Evolutionary conservation across 2,329 filamentous ascomycete genomes (phyloP).

Genomic region (Amylocarpus encephaloides): DNA sequence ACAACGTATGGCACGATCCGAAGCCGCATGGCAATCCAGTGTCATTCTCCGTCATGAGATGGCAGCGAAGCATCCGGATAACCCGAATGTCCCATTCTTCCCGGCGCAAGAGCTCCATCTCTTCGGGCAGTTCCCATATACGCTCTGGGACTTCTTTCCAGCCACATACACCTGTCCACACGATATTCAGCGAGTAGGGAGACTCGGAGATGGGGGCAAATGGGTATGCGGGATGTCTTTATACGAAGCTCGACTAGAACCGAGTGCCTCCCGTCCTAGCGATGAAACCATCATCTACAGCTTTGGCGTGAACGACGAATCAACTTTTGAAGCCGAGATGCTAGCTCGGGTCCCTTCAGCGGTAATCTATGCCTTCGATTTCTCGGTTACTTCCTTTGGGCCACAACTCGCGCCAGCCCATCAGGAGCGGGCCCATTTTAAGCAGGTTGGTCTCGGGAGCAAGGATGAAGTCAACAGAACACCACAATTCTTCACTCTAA

Average conservation of each 20-base stretch:
- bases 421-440: constrained; percentile 30
- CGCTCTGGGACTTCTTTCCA: constrained; percentile 37
- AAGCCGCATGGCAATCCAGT: constrained; percentile 19
- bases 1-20: constrained; percentile 23
- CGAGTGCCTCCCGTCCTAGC: constrained; percentile 13
- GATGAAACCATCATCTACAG: constrained; percentile 32
- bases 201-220: constrained; percentile 38
- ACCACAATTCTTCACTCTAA: constrained; percentile 34
- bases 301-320: constrained; percentile 35
- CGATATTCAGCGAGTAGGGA: constrained; percentile 36
- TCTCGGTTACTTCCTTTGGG: constrained; percentile 32
- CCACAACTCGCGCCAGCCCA: constrained; percentile 13
- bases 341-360: constrained; percentile 33
- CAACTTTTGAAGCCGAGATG: constrained; percentile 36
- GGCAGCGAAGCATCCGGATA: constrained; percentile 15
- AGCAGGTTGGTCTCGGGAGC: constrained; percentile 30
- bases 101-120: constrained; percentile 19
- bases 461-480: constrained; percentile 24
- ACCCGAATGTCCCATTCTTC: constrained; percentile 23
- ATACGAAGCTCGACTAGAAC: constrained; percentile 26
- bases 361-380: constrained; percentile 37
- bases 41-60: constrained; percentile 24
- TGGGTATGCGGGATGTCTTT: constrained; percentile 38
- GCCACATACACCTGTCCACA: constrained; percentile 37
- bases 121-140: constrained; percentile 29